These are phyloP conservation scores for Gracilariopsis chorda DNA, from an alignment of 23 red algal species.

Conservation along the genomic window DNA sequence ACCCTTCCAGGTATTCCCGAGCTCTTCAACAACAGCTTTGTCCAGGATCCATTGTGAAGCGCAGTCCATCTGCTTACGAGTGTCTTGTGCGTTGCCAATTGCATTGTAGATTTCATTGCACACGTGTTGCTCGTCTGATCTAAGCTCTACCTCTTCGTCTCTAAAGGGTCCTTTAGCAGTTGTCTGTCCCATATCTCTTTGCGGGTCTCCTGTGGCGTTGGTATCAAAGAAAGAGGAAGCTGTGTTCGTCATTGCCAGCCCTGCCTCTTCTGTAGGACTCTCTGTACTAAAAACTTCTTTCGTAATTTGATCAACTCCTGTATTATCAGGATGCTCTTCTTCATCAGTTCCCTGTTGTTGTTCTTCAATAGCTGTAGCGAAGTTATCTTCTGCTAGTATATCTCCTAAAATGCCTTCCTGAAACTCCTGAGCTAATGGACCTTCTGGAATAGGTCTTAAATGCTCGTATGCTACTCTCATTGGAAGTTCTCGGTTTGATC, in stretches of 20 bases:
- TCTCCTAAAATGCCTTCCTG: background rate
- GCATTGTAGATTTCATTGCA: constrained; percentile 5
- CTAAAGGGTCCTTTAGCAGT: background rate
- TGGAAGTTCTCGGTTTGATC: background rate
- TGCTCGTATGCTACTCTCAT: constrained; percentile 17
- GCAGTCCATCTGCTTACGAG: background rate
- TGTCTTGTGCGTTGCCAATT: background rate
- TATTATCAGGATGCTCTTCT: background rate
- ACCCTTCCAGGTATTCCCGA: background rate
- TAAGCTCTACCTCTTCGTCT: background rate
- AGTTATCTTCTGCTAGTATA: background rate
- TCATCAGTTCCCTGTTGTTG: background rate
- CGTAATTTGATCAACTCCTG: background rate
- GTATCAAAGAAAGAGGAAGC: background rate
- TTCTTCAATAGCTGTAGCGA: background rate
- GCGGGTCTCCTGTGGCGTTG: background rate
- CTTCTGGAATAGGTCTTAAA: background rate
- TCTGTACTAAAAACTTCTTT: background rate
- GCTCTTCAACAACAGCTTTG: background rate
- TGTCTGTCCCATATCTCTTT: background rate
- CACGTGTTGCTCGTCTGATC: constrained; percentile 8
- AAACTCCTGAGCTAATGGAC: background rate
- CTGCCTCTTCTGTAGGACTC: background rate
- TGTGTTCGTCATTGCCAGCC: background rate
- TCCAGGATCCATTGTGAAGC: background rate